Evolutionary conservation across 192 early-diverging fungal genomes (phyloP), one percentile per base, ranked within the genome.

Genomic region (Umbelopsis sp.): DNA sequence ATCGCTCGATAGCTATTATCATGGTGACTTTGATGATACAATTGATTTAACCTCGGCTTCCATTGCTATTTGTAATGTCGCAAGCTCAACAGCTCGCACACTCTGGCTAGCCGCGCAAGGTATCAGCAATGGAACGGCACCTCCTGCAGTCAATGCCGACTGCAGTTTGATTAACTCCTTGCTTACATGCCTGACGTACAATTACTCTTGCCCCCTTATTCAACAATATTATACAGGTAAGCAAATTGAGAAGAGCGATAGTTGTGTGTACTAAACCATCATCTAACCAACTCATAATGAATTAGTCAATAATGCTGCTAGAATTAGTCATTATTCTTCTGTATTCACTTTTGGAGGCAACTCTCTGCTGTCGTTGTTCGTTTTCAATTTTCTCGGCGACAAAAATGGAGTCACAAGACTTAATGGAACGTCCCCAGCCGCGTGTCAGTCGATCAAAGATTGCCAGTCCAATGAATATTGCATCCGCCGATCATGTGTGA

Each of bases 1-100:
- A 11, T 68, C 81, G 30, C 86, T 89, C 71, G 86, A 18, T 52
- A 89, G 86, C 49, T 91, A 79, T 71, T 90, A 87, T 74, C 83
- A 87, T 70, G 82, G 80, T 21, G 88, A 89, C 37, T 86, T 85
- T 45, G 91, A 92, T 71, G 89, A 92, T 69, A 73, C 50, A 4
- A 50, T 74, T 49, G 70, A 76, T 41, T 71, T 82, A 46, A 70
- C 71, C 3, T 49, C 64, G 22, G 72, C 86, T 48, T 52, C 82
- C 3, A 64, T 81, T 2, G 49, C 72, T 4, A 84, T 94, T 47
- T 91, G 90, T 73, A 81, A 78, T 33, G 71, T 92, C 11, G 91
- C 85, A 0, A 87, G 88, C 48, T 70, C 70, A 12, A 88, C 88
- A 10, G 86, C 91, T 2, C 81, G 75, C 46, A 70, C 84, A 2